phyloP scores from a whole-genome alignment of 2,329 filamentous ascomycete genomes.

The Hypoxylon sp. region DNA sequence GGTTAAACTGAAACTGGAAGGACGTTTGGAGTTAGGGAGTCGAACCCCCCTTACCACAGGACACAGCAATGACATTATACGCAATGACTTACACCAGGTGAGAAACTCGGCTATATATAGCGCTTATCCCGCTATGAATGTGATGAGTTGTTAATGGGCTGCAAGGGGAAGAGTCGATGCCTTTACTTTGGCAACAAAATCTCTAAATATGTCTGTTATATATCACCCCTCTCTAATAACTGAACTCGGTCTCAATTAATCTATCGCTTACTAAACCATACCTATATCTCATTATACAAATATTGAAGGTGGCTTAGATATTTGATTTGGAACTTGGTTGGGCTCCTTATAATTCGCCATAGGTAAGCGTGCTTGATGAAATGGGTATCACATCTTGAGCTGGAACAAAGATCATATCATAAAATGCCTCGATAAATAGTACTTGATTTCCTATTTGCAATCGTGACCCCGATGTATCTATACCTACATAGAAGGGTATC shows the following conservation, averaged over 20 bases:
- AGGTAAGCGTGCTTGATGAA: neutral
- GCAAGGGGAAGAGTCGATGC: neutral
- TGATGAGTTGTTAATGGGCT: neutral
- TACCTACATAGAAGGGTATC: slow-evolving; percentile 51
- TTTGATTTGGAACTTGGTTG: neutral
- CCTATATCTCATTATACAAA: neutral
- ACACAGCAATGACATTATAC: neutral
- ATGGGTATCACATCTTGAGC: neutral
- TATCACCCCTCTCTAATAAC: neutral
- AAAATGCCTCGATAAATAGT: slow-evolving; percentile 24
- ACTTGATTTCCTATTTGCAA: slow-evolving; percentile 43
- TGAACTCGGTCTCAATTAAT: neutral
- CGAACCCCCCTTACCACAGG: neutral
- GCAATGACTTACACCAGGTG: neutral
- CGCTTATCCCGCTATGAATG: too few relatives aligned
- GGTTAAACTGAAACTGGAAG: neutral
- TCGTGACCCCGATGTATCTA: slow-evolving; percentile 43
- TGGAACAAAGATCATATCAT: neutral
- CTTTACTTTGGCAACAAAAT: neutral
- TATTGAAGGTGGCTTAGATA: neutral
- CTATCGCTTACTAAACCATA: neutral
- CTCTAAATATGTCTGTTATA: neutral
- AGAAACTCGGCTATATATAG: neutral
- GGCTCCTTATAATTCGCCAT: neutral
- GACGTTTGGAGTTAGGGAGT: too few relatives aligned